A percentile compares a stretch with the other conserved stretches of the same genome.
These are phyloP conservation scores for Vitis rotundifolia DNA, from an alignment of 164 flowering plant genomes.

Conservation along the genomic window DNA sequence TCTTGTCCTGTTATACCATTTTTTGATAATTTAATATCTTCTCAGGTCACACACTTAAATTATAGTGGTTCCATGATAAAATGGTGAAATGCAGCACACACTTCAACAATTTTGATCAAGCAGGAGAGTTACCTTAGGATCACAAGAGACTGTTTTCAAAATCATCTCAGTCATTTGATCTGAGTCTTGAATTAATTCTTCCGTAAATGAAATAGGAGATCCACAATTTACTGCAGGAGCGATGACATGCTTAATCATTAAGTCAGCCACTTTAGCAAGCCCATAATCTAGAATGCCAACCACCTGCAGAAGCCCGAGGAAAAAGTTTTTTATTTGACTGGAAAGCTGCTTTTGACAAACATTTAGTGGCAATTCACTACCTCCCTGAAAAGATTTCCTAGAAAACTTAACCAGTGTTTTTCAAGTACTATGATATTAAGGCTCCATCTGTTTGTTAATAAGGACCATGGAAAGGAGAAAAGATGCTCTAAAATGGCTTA, in stretches of 20 bases:
- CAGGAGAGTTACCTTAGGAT: slow-evolving; percentile 44
- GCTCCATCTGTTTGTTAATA: no score
- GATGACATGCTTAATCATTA: slow-evolving; percentile 64
- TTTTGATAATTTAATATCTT: no score
- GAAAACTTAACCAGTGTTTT: no score
- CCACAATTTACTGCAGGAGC: slow-evolving; percentile 47
- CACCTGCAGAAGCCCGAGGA: slow-evolving; percentile 38
- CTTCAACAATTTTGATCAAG: neutral
- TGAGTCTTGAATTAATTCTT: slow-evolving; percentile 37
- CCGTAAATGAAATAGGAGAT: slow-evolving; percentile 41
- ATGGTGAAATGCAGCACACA: neutral
- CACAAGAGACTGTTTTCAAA: slow-evolving; percentile 41
- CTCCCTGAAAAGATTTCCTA: no score
- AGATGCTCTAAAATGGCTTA: no score
- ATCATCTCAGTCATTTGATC: slow-evolving; percentile 33
- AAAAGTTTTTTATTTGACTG: no score
- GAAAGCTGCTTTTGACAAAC: no score
- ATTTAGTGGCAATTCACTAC: no score
- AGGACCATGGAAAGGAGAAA: no score
- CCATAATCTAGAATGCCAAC: slow-evolving; percentile 81
- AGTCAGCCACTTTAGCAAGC: slow-evolving; percentile 80
- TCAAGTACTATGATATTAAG: no score
- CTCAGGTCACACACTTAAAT: no score
- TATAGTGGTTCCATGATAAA: neutral
- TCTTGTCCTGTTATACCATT: no score